Conservation (phyloP, 768 basidiomycete genomes). For the Daedaleopsis nitida region DNA sequence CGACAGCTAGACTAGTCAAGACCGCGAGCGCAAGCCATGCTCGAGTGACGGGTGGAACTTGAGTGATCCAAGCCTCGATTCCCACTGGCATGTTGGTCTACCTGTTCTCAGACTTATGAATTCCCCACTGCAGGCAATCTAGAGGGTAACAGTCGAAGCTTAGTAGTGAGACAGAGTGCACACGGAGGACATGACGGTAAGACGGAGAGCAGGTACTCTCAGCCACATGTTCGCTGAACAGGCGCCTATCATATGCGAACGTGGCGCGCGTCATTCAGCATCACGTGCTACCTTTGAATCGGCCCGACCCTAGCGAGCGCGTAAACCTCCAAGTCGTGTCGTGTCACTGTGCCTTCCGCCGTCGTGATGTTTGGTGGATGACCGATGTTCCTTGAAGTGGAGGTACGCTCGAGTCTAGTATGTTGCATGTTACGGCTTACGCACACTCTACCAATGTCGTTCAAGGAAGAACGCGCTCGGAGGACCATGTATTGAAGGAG, state of each 20-base stretch:
- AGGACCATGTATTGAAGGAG: too few relatives aligned
- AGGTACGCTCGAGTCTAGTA: too few relatives aligned
- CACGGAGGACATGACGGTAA: constrained; percentile 6
- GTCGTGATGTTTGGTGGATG: too few relatives aligned
- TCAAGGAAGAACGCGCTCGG: too few relatives aligned
- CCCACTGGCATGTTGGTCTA: constrained; percentile 68
- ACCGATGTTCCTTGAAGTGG: too few relatives aligned
- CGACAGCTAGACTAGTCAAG: constrained; percentile 82
- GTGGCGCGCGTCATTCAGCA: constrained; percentile 16
- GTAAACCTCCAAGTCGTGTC: too few relatives aligned
- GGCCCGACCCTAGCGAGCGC: too few relatives aligned
- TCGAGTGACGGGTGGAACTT: constrained; percentile 90
- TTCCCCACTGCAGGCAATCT: not conserved
- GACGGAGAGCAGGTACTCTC: not conserved
- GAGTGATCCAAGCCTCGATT: constrained; percentile 87
- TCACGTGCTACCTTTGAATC: constrained; percentile 15
- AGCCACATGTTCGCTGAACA: not conserved
- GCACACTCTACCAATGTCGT: too few relatives aligned
- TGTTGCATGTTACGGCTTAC: too few relatives aligned
- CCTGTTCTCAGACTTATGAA: not conserved
- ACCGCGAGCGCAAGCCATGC: constrained; percentile 83
- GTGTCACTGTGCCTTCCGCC: too few relatives aligned
- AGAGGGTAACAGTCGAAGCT: not conserved
- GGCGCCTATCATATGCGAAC: constrained; percentile 16
- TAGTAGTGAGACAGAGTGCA: not conserved